Evolutionary conservation across 225 moss, liverwort and hornwort genomes (phyloP), one percentile per base, ranked within the genome.

Genomic region (Marchantia paleacea): DNA sequence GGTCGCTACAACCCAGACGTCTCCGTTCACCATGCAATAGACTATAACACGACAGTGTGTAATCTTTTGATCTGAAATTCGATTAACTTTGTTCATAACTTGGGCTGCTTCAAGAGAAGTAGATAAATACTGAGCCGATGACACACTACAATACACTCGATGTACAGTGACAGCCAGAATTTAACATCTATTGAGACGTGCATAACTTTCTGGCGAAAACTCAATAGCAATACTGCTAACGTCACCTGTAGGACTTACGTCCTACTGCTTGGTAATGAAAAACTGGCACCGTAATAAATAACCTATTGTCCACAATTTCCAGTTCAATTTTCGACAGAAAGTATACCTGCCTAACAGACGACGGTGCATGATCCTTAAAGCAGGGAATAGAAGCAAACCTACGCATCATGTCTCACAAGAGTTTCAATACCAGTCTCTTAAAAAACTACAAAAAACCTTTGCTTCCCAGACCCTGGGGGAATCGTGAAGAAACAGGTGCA

Each of bases 401-500:
- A 62, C 39, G 24, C 29, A 76, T 31, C 76, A 62, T 60, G 39
- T 48, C 47, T 61, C 28, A 55, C 55, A 39, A 30, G 58, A 76
- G 12, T 25, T 64, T 65, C 65, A 65, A 65, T 8, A 65, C 52
- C 50, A 15, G 80, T 31, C 48, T 48, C 70, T 16, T 70, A 49
- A 49, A 31, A 70, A 24, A 12, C 84, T 91, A 94, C 86, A 91
- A 91, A 82, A 91, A 94, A 11, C 94, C 92, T 80, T 94, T 94
- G 87, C 89, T 90, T 31, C 90, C 90, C 70, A 92, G 88, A 53
- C 91, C 91, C 84, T 91, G 91, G 74, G 90, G 89, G 54, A 92
- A 91, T 86, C 94, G 88, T 52, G 92, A 91, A 15, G 88, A 85
- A 57, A 90, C 85, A 80, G 94, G 89, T 24, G 92, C 88, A 55